Percentiles rank a stretch among this genome's conserved stretches.
Evolutionary conservation across 306 rosid genomes (phyloP).

Genomic region (Gastrolobium villosum): DNA sequence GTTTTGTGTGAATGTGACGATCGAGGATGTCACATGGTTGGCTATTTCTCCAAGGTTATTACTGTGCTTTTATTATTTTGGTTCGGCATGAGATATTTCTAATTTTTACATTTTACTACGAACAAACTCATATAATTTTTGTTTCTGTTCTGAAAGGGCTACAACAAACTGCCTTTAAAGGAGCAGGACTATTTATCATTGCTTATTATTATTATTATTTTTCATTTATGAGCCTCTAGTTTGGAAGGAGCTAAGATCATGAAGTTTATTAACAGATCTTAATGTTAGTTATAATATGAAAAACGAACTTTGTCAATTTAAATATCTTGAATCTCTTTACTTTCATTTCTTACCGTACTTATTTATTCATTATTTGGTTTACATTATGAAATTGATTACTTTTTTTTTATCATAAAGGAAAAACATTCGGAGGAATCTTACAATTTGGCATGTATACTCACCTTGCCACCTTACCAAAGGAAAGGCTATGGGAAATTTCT

Average conservation of each 20-base stretch:
- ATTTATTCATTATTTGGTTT: constrained; percentile 29
- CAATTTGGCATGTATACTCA: constrained; percentile 96
- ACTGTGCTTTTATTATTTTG: constrained; percentile 4
- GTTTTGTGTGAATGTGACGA: constrained; percentile 97
- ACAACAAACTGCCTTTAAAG: constrained; percentile 2
- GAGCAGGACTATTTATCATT: constrained; percentile 22
- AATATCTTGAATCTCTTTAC: constrained; percentile 8
- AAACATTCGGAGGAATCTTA: constrained; percentile 99
- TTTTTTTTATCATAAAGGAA: constrained; percentile 71
- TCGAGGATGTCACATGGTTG: constrained; percentile 99
- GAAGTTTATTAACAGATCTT: constrained; percentile 13
- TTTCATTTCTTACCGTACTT: background rate
- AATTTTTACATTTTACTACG: constrained; percentile 14
- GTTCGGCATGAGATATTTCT: background rate
- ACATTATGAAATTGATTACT: constrained; percentile 31
- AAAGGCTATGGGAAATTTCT: constrained; percentile 99
- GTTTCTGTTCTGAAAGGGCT: background rate
- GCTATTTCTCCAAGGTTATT: constrained; percentile 94
- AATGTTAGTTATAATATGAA: constrained; percentile 29
- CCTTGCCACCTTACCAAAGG: constrained; percentile 99
- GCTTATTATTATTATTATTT: constrained; percentile 15
- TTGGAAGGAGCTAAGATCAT: constrained; percentile 11
- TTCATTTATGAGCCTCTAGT: constrained; percentile 20
- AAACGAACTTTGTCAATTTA: background rate
- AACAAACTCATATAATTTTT: constrained; percentile 22